Conservation (phyloP, 495 filamentous ascomycete genomes). For the Evernia prunastri region DNA sequence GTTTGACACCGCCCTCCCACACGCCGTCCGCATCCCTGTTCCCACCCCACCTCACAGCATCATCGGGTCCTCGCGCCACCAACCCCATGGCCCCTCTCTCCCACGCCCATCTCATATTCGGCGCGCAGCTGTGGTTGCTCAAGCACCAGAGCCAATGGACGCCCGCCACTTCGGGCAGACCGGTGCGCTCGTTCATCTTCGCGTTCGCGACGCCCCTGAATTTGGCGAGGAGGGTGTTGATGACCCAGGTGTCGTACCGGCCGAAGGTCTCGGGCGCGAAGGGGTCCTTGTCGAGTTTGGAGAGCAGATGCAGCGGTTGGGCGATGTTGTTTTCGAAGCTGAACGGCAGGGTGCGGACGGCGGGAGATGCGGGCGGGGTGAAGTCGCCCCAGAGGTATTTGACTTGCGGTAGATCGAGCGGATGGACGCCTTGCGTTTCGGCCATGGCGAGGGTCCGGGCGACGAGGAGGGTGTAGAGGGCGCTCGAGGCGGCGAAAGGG, state of each 20-base stretch:
- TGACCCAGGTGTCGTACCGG: slow-evolving; percentile 79
- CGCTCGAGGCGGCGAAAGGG: slow-evolving; percentile 61
- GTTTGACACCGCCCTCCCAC: slow-evolving; percentile 52
- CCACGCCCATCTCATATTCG: slow-evolving; percentile 93
- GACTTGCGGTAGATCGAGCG: slow-evolving; percentile 73
- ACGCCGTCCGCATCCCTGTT: slow-evolving; percentile 16
- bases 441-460: slow-evolving; percentile 80
- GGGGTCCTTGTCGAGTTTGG: slow-evolving; percentile 86
- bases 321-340: slow-evolving; percentile 81
- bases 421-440: slow-evolving; percentile 71
- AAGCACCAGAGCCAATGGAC: slow-evolving; percentile 70
- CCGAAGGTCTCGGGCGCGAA: slow-evolving; percentile 50
- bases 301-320: slow-evolving; percentile 73
- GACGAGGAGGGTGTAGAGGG: slow-evolving; percentile 73
- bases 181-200: slow-evolving; percentile 61
- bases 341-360: slow-evolving; percentile 58
- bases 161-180: slow-evolving; percentile 72
- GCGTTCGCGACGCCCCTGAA: slow-evolving; percentile 90
- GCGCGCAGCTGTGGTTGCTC: slow-evolving; percentile 91
- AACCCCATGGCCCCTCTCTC: slow-evolving; percentile 67
- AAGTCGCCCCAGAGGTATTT: slow-evolving; percentile 96
- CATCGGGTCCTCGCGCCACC: slow-evolving; percentile 36
- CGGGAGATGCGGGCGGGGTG: slow-evolving; percentile 23
- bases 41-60: slow-evolving; percentile 41
- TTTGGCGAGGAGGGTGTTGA: slow-evolving; percentile 89